Evolutionary conservation across 2,329 filamentous ascomycete genomes (phyloP), one percentile per base, ranked within the genome.

Genomic region (Cladosporium sp.): DNA sequence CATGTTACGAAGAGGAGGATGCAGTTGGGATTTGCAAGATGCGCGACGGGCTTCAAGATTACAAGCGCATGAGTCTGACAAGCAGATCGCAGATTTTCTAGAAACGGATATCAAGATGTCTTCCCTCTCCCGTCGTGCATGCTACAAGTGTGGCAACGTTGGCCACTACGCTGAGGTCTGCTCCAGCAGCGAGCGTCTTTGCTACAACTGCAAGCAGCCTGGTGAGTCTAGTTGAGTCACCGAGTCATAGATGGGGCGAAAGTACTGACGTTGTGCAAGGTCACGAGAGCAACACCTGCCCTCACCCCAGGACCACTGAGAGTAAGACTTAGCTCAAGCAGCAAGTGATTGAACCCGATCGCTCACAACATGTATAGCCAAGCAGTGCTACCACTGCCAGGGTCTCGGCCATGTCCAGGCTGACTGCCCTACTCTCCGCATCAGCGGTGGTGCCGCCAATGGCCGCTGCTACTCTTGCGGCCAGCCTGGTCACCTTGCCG

Each of bases 381-480:
- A 99, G 86, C 94, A 99, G 83, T 99, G 94, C 85, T 99, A 99
- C 77, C 94, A 97, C 80, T 99, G 94, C 83, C 94, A 97, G 81
- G 94, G 94, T 59, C 85, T 97, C 61, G 94, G 94, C 66, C 94
- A 99, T 74, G 94, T 99, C 70, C 94, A 99, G 81, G 94, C 94
- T 67, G 94, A 99, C 77, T 99, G 94, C 84, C 94, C 94, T 70
- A 97, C 94, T 62, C 85, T 99, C 64, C 91, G 94, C 67, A 78
- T 99, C 74, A 96, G 86, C 75, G 92, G 83, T 60, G 88, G 87
- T 67, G 84, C 87, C 62, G 87, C 87, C 60, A 87, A 88, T 73
- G 91, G 90, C 64, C 90, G 91, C 68, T 99, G 94, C 86, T 99
- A 99, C 79, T 94, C 90, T 78, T 99, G 94, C 75, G 92, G 91